Evolutionary conservation across 2,329 filamentous ascomycete species (phyloP).

Genomic region (Cladosporium phlei): DNA sequence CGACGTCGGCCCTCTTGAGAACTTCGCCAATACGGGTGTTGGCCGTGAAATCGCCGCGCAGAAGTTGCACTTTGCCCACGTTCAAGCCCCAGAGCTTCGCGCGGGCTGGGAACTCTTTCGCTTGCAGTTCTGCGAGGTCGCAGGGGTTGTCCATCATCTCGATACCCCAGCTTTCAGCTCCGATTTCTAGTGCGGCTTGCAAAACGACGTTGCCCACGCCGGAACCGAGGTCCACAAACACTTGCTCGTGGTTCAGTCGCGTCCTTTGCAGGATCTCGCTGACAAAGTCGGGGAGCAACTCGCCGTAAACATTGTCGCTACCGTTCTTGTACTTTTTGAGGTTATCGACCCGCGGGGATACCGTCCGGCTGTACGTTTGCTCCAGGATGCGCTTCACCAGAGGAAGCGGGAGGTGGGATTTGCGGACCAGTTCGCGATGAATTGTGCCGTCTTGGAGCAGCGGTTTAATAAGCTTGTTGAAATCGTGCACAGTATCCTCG

Average conservation of each 20-base stretch:
- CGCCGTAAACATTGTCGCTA: constrained; percentile 90
- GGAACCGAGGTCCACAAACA: constrained; percentile 92
- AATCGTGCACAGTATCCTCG: constrained; percentile 65
- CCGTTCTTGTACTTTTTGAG: constrained; percentile 83
- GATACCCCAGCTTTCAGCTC: constrained; percentile 92
- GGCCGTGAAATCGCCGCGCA: constrained; percentile 78
- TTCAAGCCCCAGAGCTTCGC: constrained; percentile 84
- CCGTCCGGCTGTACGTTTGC: constrained; percentile 85
- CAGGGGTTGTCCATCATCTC: constrained; percentile 93
- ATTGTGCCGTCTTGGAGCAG: constrained; percentile 68
- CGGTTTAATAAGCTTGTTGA: constrained; percentile 66
- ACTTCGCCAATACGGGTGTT: constrained; percentile 65
- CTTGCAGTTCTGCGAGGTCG: constrained; percentile 73
- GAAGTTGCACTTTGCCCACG: constrained; percentile 72
- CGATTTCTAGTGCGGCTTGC: constrained; percentile 87
- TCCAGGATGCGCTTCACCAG: constrained; percentile 59
- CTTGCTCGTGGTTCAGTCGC: constrained; percentile 71
- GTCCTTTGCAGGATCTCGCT: constrained; percentile 75
- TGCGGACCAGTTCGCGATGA: constrained; percentile 63
- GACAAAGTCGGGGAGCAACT: constrained; percentile 79
- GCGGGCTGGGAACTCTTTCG: constrained; percentile 76
- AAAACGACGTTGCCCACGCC: constrained; percentile 94
- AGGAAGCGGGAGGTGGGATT: constrained; percentile 72
- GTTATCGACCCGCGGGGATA: constrained; percentile 80
- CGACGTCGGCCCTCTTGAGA: constrained; percentile 82